Percentiles rank a stretch among this genome's conserved stretches.
phyloP scores from a whole-genome alignment of 1,139 yeast species.

The Debaryomyces nepalensis region DNA sequence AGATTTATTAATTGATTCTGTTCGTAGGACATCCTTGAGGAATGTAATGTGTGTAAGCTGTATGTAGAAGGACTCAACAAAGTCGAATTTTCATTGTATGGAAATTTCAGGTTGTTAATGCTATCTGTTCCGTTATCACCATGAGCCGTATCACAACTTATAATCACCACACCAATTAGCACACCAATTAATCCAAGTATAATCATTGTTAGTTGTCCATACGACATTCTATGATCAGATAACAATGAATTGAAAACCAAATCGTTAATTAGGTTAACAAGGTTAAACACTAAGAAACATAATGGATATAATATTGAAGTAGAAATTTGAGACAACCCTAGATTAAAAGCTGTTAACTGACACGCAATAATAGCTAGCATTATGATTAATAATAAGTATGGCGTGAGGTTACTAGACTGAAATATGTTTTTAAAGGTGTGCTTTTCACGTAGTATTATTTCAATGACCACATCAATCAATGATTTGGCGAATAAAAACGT shows the following conservation, averaged over 20 bases:
- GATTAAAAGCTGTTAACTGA: slow-evolving; percentile 74
- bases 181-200: slow-evolving; percentile 44
- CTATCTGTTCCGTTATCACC: slow-evolving; percentile 18
- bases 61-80: not conserved
- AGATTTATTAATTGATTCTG: slow-evolving; percentile 25
- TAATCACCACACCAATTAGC: slow-evolving; percentile 45
- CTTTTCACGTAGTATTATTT: slow-evolving; percentile 42
- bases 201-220: slow-evolving; percentile 40
- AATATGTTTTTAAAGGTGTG: slow-evolving; percentile 27
- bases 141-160: slow-evolving; percentile 51
- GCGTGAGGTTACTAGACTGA: slow-evolving; percentile 31
- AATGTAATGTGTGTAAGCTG: slow-evolving; percentile 7
- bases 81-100: slow-evolving; percentile 22
- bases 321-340: slow-evolving; percentile 72
- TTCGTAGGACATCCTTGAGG: slow-evolving; percentile 25
- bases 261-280: slow-evolving; percentile 75
- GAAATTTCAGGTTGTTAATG: slow-evolving; percentile 27
- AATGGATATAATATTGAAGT: slow-evolving; percentile 84
- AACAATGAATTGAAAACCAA: slow-evolving; percentile 53
- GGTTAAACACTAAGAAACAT: slow-evolving; percentile 82
- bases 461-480: slow-evolving; percentile 68
- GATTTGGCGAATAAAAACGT: slow-evolving; percentile 85
- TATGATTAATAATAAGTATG: slow-evolving; percentile 56
- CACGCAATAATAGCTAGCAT: slow-evolving; percentile 74
- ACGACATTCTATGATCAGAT: slow-evolving; percentile 33